Conservation (phyloP, 257 asterid genomes). For the Mitragyna speciosa region DNA sequence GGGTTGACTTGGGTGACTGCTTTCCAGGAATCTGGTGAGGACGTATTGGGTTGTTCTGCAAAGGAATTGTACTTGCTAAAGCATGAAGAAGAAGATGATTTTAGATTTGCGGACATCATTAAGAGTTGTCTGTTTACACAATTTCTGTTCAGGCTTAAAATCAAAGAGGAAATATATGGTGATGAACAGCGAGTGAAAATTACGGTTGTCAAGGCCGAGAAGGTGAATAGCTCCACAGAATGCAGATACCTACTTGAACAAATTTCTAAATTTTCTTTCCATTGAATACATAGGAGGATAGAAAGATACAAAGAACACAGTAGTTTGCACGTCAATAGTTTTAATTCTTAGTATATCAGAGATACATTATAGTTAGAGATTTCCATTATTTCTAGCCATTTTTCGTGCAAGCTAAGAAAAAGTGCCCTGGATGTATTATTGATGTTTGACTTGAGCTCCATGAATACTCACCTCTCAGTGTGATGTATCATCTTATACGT, state of each 20-base stretch:
- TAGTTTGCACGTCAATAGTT: neutral
- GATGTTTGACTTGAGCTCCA: neutral
- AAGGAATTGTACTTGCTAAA: slow-evolving; percentile 67
- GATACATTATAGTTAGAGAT: neutral
- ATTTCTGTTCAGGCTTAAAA: slow-evolving; percentile 65
- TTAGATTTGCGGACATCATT: slow-evolving; percentile 53
- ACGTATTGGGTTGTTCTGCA: slow-evolving; percentile 81
- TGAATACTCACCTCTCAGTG: neutral
- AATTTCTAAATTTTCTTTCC: slow-evolving; percentile 34
- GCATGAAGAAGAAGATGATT: slow-evolving; percentile 52
- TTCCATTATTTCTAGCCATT: neutral
- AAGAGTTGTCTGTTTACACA: slow-evolving; percentile 60
- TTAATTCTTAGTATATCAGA: neutral
- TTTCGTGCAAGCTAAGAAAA: neutral
- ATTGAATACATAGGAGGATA: slow-evolving; percentile 17
- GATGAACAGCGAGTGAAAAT: slow-evolving; percentile 86
- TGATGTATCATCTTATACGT: neutral
- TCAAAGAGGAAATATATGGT: slow-evolving; percentile 85
- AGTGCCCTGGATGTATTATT: neutral
- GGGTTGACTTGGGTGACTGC: slow-evolving; percentile 96
- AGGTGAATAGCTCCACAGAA: slow-evolving; percentile 62
- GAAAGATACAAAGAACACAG: neutral
- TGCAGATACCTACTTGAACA: slow-evolving; percentile 50
- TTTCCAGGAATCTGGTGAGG: slow-evolving; percentile 90
- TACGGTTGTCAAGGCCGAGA: slow-evolving; percentile 84